Evolutionary conservation across 2,329 filamentous ascomycete genomes (phyloP).

Genomic region (Monilinia fructicola): DNA sequence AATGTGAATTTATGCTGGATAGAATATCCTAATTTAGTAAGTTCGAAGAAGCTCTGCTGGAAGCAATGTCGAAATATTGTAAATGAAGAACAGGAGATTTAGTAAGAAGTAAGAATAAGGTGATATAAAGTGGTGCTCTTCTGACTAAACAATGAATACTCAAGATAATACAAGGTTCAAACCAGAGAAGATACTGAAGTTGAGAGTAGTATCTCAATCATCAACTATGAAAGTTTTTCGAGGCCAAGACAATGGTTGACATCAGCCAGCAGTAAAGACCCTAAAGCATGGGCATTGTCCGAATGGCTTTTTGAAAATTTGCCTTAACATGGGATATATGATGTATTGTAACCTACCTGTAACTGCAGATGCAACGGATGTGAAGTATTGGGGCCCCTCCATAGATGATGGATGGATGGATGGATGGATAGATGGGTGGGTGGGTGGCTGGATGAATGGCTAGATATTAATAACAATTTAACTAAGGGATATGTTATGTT

Average conservation of each 20-base stretch:
- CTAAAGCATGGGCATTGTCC: neutral
- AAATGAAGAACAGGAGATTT: neutral
- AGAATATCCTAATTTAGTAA: neutral
- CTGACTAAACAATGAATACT: slow-evolving; percentile 7
- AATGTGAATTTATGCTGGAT: slow-evolving; percentile 1
- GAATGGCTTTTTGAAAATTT: slow-evolving; percentile 6
- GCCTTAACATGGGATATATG: slow-evolving; percentile 11
- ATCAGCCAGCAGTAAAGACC: slow-evolving; percentile 7
- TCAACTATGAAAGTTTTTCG: neutral
- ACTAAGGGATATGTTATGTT: too few species aligned
- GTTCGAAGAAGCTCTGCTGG: neutral
- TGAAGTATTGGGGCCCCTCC: neutral
- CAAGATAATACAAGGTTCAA: neutral
- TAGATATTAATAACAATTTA: neutral
- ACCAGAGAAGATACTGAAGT: neutral
- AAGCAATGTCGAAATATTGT: slow-evolving; percentile 1
- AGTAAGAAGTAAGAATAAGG: slow-evolving; percentile 1
- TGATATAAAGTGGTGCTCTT: slow-evolving; percentile 5
- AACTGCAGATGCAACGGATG: slow-evolving; percentile 1
- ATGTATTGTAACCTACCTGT: slow-evolving; percentile 19
- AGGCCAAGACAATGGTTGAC: slow-evolving; percentile 12
- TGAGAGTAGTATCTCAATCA: neutral
- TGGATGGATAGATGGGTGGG: neutral
- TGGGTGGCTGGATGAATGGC: neutral
- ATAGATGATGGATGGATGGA: neutral